Conservation (phyloP, 805 yeast species). For the Candida boleticola region DNA sequence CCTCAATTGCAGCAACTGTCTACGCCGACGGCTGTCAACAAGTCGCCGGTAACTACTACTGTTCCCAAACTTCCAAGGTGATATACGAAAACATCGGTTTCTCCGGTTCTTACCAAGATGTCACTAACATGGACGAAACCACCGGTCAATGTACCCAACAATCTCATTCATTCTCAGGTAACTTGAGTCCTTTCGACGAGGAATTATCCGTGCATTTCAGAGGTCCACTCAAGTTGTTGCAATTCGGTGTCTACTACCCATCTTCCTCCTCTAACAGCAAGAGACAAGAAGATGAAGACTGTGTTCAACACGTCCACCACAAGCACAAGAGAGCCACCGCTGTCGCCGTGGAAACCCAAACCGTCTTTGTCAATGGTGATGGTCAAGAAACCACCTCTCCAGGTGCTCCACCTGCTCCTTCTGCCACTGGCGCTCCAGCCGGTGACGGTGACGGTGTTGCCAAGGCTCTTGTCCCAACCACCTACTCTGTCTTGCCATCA, state of each 20-base stretch:
- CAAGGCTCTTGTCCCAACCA: slow-evolving; percentile 16
- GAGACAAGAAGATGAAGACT: slow-evolving; percentile 48
- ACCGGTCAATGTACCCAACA: slow-evolving; percentile 70
- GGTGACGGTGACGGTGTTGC: slow-evolving; percentile 15
- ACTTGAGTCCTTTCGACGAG: slow-evolving; percentile 78
- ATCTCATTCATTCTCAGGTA: slow-evolving; percentile 60
- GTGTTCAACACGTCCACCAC: slow-evolving; percentile 48
- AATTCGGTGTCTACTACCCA: slow-evolving; percentile 89
- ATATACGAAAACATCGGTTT: slow-evolving; percentile 74
- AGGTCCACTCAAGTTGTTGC: slow-evolving; percentile 78
- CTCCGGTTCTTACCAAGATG: slow-evolving; percentile 79
- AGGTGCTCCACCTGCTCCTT: slow-evolving; percentile 24
- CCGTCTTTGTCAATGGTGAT: slow-evolving; percentile 63
- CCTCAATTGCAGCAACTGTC: slow-evolving; percentile 19
- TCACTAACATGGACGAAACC: slow-evolving; percentile 71
- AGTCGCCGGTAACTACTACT: slow-evolving; percentile 79
- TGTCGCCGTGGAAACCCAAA: slow-evolving; percentile 71
- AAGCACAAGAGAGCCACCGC: slow-evolving; percentile 61
- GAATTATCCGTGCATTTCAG: slow-evolving; percentile 87
- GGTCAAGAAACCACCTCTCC: slow-evolving; percentile 41
- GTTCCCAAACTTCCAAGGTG: slow-evolving; percentile 66
- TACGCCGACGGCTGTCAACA: slow-evolving; percentile 38
- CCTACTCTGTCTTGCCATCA: slow-evolving; percentile 26
- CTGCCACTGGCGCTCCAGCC: slow-evolving; percentile 20
- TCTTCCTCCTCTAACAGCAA: slow-evolving; percentile 34